Conservation (phyloP, 2,329 filamentous ascomycete species). For the Rhinocladiella similis region DNA sequence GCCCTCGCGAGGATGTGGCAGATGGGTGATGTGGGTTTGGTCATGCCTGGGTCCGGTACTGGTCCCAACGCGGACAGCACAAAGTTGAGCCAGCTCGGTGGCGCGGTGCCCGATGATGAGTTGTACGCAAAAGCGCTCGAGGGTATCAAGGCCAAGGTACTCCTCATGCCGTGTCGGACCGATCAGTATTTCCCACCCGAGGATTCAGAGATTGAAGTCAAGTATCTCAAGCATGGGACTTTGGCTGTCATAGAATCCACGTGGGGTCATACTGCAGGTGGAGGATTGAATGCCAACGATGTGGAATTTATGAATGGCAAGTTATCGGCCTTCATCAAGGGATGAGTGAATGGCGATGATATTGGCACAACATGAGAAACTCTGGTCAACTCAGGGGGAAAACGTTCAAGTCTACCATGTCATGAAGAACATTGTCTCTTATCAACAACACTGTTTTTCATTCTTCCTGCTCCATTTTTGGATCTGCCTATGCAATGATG, state of each 20-base stretch:
- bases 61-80: conserved; percentile 4
- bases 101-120: conserved; percentile 17
- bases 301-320: conserved; percentile 32
- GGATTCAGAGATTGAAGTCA: conserved; percentile 31
- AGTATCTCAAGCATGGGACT: conserved; percentile 25
- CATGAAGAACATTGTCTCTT: background rate
- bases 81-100: conserved; percentile 23
- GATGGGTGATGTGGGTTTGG: conserved; percentile 38
- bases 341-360: background rate
- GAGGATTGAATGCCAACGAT: conserved; percentile 31
- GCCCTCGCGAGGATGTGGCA: conserved; percentile 49
- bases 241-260: conserved; percentile 34
- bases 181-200: conserved; percentile 41
- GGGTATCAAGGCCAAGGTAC: conserved; percentile 31
- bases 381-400: too few species aligned
- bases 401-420: background rate
- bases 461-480: too few species aligned
- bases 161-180: conserved; percentile 39
- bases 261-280: conserved; percentile 37
- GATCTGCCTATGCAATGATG: too few species aligned
- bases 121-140: conserved; percentile 27
- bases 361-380: too few species aligned
- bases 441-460: too few species aligned
- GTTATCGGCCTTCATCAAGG: conserved; percentile 29
- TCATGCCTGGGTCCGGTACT: conserved; percentile 14